A percentile compares a stretch with the other conserved stretches of the same genome.
Evolutionary conservation across 2,329 filamentous ascomycete genomes (phyloP).

Genomic region (Hymenoscyphus fructigenus): DNA sequence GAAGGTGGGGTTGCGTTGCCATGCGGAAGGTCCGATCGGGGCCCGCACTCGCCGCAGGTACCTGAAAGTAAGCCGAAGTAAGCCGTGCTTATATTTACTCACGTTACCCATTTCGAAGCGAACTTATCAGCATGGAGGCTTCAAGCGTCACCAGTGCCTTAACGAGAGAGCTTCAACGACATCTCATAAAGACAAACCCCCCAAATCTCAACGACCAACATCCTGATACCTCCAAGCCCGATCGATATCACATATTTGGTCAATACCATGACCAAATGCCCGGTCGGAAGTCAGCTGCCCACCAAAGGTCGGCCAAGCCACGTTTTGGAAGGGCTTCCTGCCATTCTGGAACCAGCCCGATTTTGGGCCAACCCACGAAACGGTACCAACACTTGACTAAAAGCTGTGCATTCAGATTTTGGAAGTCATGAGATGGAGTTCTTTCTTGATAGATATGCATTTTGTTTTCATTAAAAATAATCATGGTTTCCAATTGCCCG

Average conservation of each 20-base stretch:
- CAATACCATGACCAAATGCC: conserved; percentile 23
- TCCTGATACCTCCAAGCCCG: conserved; percentile 4
- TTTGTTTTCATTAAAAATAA: not conserved
- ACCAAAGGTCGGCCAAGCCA: not conserved
- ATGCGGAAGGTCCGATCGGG: not conserved
- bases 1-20: not conserved
- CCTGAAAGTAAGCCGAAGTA: not conserved
- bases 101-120: not conserved
- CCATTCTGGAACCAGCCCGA: not conserved
- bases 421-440: not conserved
- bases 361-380: not conserved
- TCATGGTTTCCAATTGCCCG: not conserved
- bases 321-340: not conserved
- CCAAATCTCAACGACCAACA: conserved; percentile 24
- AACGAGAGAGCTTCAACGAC: conserved; percentile 32
- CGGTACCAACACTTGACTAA: not conserved
- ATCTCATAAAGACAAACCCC: conserved; percentile 25
- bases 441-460: not conserved
- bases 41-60: not conserved
- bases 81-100: not conserved
- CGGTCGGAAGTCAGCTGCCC: conserved; percentile 26
- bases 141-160: conserved; percentile 11
- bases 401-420: not conserved
- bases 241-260: not conserved
- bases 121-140: not conserved